These are phyloP conservation scores for Teratosphaeria zuluensis DNA, from an alignment of 2,329 filamentous ascomycete species.

Conservation along the genomic window DNA sequence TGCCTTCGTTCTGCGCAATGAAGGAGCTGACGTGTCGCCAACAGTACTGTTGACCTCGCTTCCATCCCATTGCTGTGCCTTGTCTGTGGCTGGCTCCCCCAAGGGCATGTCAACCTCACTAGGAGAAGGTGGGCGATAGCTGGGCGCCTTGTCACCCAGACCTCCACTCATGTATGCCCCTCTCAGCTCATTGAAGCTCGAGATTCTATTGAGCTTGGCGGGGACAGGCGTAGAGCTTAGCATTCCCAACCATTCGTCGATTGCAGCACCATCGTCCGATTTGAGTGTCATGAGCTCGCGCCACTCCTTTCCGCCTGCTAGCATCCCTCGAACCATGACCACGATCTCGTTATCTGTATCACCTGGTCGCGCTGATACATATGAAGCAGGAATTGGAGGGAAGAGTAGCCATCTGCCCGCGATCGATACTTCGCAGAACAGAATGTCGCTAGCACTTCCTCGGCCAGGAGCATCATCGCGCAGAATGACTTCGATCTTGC, in stretches of 20 bases:
- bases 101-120: slow-evolving; percentile 52
- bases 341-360: slow-evolving; percentile 64
- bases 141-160: neutral
- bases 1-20: slow-evolving; percentile 13
- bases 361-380: slow-evolving; percentile 71
- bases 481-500: slow-evolving; percentile 76
- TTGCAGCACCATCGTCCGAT: slow-evolving; percentile 66
- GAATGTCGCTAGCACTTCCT: slow-evolving; percentile 66
- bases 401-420: slow-evolving; percentile 77
- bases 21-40: slow-evolving; percentile 10
- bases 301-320: slow-evolving; percentile 58
- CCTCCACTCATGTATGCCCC: slow-evolving; percentile 12
- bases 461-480: slow-evolving; percentile 66
- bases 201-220: slow-evolving; percentile 41
- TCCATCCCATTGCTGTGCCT: slow-evolving; percentile 37
- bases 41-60: slow-evolving; percentile 27
- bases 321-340: slow-evolving; percentile 72
- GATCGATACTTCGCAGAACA: slow-evolving; percentile 81
- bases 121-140: slow-evolving; percentile 4
- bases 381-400: slow-evolving; percentile 65
- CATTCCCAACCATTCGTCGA: slow-evolving; percentile 79
- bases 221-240: slow-evolving; percentile 58
- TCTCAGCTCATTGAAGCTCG: slow-evolving; percentile 37
- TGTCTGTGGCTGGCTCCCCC: slow-evolving; percentile 44
- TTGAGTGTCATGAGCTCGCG: slow-evolving; percentile 72